Conservation (phyloP, 495 filamentous ascomycete genomes). For the Penicillium antarcticum region DNA sequence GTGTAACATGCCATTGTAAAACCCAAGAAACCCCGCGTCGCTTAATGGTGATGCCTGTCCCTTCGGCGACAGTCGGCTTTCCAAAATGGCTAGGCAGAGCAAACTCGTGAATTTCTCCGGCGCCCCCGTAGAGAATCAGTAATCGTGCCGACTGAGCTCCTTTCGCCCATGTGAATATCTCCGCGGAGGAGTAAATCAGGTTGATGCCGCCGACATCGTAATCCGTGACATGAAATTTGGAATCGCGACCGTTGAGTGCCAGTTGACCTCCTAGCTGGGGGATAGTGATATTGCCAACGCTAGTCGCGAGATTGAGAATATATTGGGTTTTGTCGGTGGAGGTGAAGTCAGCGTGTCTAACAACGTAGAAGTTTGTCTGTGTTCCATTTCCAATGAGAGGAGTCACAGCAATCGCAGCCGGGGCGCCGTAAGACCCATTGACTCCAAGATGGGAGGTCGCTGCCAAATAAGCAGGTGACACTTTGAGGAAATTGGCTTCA, state of each 20-base stretch:
- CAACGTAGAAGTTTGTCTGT: constrained; percentile 53
- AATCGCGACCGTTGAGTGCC: constrained; percentile 64
- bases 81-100: constrained; percentile 36
- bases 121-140: constrained; percentile 62
- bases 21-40: constrained; percentile 35
- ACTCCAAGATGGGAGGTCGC: constrained; percentile 35
- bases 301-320: constrained; percentile 52
- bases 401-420: constrained; percentile 49
- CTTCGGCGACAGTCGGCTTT: constrained; percentile 14
- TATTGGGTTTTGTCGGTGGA: constrained; percentile 48
- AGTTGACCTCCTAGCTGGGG: constrained; percentile 57
- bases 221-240: constrained; percentile 67
- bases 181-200: constrained; percentile 67
- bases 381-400: constrained; percentile 44
- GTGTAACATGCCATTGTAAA: constrained; percentile 47
- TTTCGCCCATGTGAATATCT: constrained; percentile 62
- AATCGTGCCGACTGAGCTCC: constrained; percentile 50
- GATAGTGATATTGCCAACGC: constrained; percentile 52
- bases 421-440: constrained; percentile 44
- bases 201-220: constrained; percentile 56
- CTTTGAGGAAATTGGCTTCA: constrained; percentile 63
- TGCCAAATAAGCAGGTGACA: constrained; percentile 59
- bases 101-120: constrained; percentile 61
- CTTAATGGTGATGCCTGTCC: constrained; percentile 26
- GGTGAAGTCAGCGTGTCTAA: constrained; percentile 57